These are phyloP conservation scores for Agapanthus africanus DNA, from an alignment of 106 monocot genomes.

Conservation along the genomic window DNA sequence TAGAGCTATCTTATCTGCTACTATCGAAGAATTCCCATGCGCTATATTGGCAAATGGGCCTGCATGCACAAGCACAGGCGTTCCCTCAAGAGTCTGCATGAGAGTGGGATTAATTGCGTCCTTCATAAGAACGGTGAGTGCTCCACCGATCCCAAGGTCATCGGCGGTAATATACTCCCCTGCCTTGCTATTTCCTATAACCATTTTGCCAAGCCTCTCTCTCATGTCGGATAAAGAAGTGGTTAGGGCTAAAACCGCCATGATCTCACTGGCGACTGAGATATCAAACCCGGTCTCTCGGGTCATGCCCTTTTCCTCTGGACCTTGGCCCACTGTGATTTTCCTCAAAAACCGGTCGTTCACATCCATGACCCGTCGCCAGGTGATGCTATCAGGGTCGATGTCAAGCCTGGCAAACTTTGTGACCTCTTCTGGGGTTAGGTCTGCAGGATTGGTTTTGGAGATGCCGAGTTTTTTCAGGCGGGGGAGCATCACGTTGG, in stretches of 20 bases:
- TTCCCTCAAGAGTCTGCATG: conserved; percentile 97
- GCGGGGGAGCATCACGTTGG: conserved; percentile 74
- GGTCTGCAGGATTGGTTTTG: conserved; percentile 71
- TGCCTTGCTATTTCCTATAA: conserved; percentile 75
- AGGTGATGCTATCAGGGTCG: conserved; percentile 82
- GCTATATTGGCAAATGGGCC: conserved; percentile 99
- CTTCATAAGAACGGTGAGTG: conserved; percentile 93
- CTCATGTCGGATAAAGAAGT: conserved; percentile 95
- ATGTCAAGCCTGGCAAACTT: conserved; percentile 88
- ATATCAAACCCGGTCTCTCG: conserved; percentile 94
- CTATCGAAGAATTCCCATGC: conserved; percentile 95
- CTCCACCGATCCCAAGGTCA: conserved; percentile 93
- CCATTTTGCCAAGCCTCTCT: conserved; percentile 88
- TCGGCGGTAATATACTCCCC: conserved; percentile 92
- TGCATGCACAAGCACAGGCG: conserved; percentile 98
- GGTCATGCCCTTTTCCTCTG: conserved; percentile 87
- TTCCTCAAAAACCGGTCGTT: conserved; percentile 91
- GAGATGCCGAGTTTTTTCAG: conserved; percentile 84
- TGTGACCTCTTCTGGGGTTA: conserved; percentile 82
- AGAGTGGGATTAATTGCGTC: conserved; percentile 97
- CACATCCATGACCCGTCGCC: conserved; percentile 97
- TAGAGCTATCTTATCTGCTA: conserved; percentile 93
- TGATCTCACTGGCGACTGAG: conserved; percentile 93
- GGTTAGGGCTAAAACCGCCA: conserved; percentile 94
- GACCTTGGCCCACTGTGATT: conserved; percentile 90